Evolutionary conservation across 2,329 filamentous ascomycete species (phyloP).

Genomic region (Sporothrix schenckii): DNA sequence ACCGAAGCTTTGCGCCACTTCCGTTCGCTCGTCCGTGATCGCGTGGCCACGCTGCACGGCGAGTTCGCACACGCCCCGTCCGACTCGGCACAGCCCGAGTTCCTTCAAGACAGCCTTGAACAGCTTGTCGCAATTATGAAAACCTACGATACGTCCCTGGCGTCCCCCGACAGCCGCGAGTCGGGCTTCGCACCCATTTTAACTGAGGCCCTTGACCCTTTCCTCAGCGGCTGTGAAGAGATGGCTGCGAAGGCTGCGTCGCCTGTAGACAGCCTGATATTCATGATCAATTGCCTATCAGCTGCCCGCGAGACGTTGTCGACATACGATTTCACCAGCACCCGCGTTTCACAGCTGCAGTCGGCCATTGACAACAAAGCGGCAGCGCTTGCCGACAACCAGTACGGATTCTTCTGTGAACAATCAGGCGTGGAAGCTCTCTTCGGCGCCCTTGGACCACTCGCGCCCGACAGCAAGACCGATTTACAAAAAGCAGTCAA

Average conservation of each 20-base stretch:
- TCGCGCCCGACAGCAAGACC: constrained; percentile 43
- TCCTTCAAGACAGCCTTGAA: constrained; percentile 77
- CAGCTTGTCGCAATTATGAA: constrained; percentile 78
- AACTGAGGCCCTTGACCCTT: constrained; percentile 81
- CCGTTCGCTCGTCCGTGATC: constrained; percentile 76
- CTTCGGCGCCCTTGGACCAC: constrained; percentile 57
- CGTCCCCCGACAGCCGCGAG: constrained; percentile 60
- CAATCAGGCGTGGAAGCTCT: constrained; percentile 73
- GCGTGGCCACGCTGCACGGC: constrained; percentile 72
- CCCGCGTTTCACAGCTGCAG: constrained; percentile 59
- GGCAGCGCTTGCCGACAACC: constrained; percentile 64
- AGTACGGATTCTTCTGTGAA: constrained; percentile 72
- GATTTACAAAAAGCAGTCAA: constrained; percentile 59
- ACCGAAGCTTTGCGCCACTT: constrained; percentile 81
- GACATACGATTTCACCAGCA: constrained; percentile 65
- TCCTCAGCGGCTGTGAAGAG: constrained; percentile 72
- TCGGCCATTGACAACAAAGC: constrained; percentile 59
- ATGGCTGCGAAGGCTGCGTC: constrained; percentile 62
- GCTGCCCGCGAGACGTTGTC: constrained; percentile 60
- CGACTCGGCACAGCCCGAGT: constrained; percentile 78
- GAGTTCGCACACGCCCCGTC: constrained; percentile 70
- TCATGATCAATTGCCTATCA: constrained; percentile 71
- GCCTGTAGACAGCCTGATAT: constrained; percentile 65
- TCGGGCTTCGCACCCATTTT: constrained; percentile 75
- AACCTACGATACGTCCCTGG: constrained; percentile 81